phyloP scores from a whole-genome alignment of 805 yeast species.

The Cephaloascus fragrans region DNA sequence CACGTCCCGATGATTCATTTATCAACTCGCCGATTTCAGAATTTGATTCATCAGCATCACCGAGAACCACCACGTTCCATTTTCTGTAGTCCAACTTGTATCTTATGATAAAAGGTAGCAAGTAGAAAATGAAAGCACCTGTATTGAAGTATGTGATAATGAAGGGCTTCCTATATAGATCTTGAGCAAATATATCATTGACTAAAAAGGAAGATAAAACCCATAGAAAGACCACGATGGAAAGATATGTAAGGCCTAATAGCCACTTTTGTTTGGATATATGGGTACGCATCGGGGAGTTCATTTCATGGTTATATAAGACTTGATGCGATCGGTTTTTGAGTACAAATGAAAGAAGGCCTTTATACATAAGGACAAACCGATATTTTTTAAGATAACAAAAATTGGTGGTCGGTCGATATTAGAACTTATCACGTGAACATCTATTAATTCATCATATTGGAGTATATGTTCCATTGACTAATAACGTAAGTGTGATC shows the following conservation, averaged over 20 bases:
- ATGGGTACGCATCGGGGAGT: neutral
- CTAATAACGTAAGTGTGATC: too few species aligned
- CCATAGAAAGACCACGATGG: slow-evolving; percentile 80
- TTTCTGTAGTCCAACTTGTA: neutral
- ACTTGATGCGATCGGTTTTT: too few species aligned
- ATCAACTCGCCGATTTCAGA: neutral
- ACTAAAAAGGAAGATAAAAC: slow-evolving; percentile 82
- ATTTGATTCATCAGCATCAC: neutral
- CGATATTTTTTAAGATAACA: too few species aligned
- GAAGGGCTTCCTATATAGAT: slow-evolving; percentile 77
- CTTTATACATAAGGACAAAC: too few species aligned
- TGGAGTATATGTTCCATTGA: too few species aligned
- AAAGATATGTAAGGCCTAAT: slow-evolving; percentile 63
- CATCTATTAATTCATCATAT: too few species aligned
- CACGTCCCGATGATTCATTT: slow-evolving; percentile 1
- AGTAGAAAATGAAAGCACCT: slow-evolving; percentile 69
- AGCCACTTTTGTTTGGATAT: slow-evolving; percentile 53
- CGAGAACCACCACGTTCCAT: neutral
- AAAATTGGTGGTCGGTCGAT: too few species aligned
- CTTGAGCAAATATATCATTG: slow-evolving; percentile 62
- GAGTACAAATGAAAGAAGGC: too few species aligned
- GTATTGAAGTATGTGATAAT: slow-evolving; percentile 90
- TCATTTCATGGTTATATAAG: neutral
- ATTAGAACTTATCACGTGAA: too few species aligned
- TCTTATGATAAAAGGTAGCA: slow-evolving; percentile 45